Base-by-base conservation (phyloP, 305 asterid species). In the Nicotiana rustica region DNA sequence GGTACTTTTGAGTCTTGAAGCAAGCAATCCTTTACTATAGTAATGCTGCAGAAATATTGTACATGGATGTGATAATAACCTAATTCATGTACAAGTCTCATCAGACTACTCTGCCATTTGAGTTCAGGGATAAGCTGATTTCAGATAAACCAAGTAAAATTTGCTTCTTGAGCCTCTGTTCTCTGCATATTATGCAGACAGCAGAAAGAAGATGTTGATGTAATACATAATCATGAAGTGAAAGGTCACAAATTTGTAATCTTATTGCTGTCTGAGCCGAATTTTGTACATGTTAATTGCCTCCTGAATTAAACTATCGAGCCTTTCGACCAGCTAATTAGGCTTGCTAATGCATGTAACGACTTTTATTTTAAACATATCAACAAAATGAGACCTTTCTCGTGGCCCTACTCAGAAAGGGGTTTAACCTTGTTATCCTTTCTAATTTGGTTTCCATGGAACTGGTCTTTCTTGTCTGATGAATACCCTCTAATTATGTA, bases 1-100 rank as follows among this genome's bases (percentile, higher is more conserved):
- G 65, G 47, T 29, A 75, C 25, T 29, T 75, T 75, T 75, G 10
- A 75, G 80, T 55, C 65, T 75, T 75, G 47, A n/a, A 75, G 65
- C 47, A 21, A 75, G 64, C 55, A 71, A 49, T 75, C 29, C 38
- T 52, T 75, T 15, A 29, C 14, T 10, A 75, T 10, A 14, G 65
- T 75, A 75, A 15, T 8, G 80, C 29, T 75, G 65, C 80, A 75
- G 47, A 52, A 75, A 52, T 44, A 0, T 12, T 21, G 41, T 19
- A 18, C 35, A 10, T 12, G 10, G 36, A 71, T 70, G 35, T 44
- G 6, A 1, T 18, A n/a, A 47, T 25, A 21, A 47, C 21, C 41
- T 49, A 17, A 71, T 71, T 29, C 7, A 13, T 13, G 18, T 2
- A 14, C 21, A 6, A 47, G 21, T 73, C 6, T 47, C 14, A 21